Conservation (phyloP, 1,139 yeast species). For the Dujonia santamariae region DNA sequence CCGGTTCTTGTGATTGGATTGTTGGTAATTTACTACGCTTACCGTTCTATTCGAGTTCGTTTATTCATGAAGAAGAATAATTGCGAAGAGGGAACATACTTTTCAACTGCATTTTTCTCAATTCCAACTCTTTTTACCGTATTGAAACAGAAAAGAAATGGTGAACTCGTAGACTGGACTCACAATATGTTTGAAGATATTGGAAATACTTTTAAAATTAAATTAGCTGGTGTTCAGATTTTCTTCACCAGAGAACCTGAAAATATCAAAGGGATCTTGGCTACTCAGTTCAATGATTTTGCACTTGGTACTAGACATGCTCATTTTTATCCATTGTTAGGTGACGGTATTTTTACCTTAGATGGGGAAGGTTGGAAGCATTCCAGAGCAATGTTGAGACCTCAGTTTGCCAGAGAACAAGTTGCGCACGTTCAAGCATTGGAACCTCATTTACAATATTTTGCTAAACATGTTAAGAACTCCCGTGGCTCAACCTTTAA, state of each 20-base stretch:
- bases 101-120: background rate
- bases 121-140: constrained; percentile 12
- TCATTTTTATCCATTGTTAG: constrained; percentile 41
- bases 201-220: constrained; percentile 14
- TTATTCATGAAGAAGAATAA: constrained; percentile 5
- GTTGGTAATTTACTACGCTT: background rate
- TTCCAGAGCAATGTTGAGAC: constrained; percentile 51
- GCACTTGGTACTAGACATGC: constrained; percentile 44
- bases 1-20: constrained; percentile 4
- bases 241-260: constrained; percentile 26
- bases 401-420: constrained; percentile 53
- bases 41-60: background rate
- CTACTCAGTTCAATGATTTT: constrained; percentile 46
- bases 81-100: constrained; percentile 1
- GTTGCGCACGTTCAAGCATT: constrained; percentile 42
- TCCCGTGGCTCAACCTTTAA: constrained; percentile 25
- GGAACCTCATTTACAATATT: constrained; percentile 42
- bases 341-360: constrained; percentile 57
- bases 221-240: constrained; percentile 17
- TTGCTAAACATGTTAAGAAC: constrained; percentile 28
- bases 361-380: constrained; percentile 57
- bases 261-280: constrained; percentile 33
- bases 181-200: constrained; percentile 14
- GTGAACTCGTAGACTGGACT: constrained; percentile 21
- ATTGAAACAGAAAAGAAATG: constrained; percentile 18